phyloP scores from a whole-genome alignment of 768 basidiomycete genomes.

The Suillus paluster region DNA sequence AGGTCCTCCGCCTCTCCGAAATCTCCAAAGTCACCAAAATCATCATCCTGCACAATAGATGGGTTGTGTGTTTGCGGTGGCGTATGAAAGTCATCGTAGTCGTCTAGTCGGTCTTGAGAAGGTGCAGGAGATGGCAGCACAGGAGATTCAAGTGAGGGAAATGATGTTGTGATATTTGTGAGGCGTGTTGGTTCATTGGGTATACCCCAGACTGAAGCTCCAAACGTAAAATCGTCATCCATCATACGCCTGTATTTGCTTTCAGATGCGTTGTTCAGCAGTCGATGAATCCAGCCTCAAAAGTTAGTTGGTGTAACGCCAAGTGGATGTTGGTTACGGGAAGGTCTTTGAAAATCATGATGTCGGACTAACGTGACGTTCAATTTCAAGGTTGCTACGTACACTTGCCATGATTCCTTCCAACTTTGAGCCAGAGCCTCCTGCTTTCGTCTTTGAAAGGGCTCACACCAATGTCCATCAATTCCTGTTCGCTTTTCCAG shows the following conservation, averaged over 20 bases:
- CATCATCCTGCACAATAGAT: constrained; percentile 57
- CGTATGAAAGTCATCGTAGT: constrained; percentile 57
- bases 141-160: constrained; percentile 22
- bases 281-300: not conserved
- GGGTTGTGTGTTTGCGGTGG: constrained; percentile 49
- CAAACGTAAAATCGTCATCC: constrained; percentile 77
- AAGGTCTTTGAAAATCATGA: not conserved
- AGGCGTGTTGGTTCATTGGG: constrained; percentile 42
- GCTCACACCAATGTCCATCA: constrained; percentile 33
- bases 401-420: not conserved
- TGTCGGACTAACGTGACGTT: not conserved
- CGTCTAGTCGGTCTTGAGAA: constrained; percentile 49
- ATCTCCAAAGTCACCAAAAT: constrained; percentile 88
- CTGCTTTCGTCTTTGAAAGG: not conserved
- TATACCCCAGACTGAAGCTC: constrained; percentile 74
- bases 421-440: not conserved
- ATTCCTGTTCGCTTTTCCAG: constrained; percentile 69
- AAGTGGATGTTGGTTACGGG: constrained; percentile 7
- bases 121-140: constrained; percentile 28
- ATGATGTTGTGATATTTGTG: constrained; percentile 25
- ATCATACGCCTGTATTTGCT: constrained; percentile 37
- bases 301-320: not conserved
- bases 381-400: not conserved
- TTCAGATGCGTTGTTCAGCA: constrained; percentile 17
- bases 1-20: constrained; percentile 67